phyloP scores from a whole-genome alignment of 495 filamentous ascomycete species.

The Penicillium bovifimosum region DNA sequence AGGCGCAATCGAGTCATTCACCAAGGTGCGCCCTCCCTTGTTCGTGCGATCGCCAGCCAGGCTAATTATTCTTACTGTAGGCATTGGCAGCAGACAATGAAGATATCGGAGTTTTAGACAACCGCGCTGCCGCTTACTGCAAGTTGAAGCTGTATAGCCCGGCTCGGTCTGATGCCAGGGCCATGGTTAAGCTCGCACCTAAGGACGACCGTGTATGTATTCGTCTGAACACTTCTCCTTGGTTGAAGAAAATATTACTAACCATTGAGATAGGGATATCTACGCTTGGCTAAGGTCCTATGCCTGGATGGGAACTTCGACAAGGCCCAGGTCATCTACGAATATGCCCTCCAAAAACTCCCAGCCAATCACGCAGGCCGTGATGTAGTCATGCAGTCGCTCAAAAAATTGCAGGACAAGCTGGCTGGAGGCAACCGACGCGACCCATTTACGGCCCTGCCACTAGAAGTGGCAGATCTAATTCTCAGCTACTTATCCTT shows the following conservation, averaged over 20 bases:
- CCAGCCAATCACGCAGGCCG: constrained; percentile 37
- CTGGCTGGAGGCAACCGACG: constrained; percentile 34
- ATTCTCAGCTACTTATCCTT: constrained; percentile 44
- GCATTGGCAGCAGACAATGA: constrained; percentile 28
- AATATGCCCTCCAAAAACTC: constrained; percentile 51
- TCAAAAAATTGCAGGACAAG: constrained; percentile 43
- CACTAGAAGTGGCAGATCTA: constrained; percentile 44
- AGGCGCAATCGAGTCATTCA: constrained; percentile 39
- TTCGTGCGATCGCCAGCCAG: neutral
- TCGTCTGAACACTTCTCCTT: neutral
- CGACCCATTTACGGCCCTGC: constrained; percentile 46
- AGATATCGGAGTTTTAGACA: constrained; percentile 49
- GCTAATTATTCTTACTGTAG: constrained; percentile 17
- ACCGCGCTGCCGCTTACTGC: constrained; percentile 55
- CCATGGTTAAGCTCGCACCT: constrained; percentile 51
- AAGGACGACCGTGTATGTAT: constrained; percentile 42
- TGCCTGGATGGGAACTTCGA: constrained; percentile 48
- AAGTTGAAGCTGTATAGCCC: constrained; percentile 49
- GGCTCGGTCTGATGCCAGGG: constrained; percentile 54
- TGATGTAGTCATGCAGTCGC: constrained; percentile 38
- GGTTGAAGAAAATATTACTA: neutral
- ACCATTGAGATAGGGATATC: constrained; percentile 47
- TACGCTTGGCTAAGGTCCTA: constrained; percentile 59
- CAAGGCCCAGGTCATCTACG: constrained; percentile 54
- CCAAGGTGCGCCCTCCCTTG: constrained; percentile 27